phyloP scores from a whole-genome alignment of 2,329 filamentous ascomycete species.

The Balansia obtecta region DNA sequence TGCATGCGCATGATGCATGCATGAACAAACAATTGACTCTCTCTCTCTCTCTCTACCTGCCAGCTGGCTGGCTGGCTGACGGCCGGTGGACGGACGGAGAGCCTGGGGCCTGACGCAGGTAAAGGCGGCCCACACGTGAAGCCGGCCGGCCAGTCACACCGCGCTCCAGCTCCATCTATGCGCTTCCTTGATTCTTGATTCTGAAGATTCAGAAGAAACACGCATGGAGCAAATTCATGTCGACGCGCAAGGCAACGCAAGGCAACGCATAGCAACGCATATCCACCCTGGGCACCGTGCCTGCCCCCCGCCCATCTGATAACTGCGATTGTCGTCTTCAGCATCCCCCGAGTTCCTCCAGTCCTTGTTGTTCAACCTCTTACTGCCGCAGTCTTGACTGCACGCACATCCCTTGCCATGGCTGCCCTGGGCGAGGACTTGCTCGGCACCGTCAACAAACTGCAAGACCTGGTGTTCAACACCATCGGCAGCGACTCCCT shows the following conservation, averaged over 20 bases:
- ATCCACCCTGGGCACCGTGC: neutral
- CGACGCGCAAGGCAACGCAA: conserved; percentile 7
- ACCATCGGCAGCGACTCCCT: conserved; percentile 98
- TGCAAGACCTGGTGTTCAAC: conserved; percentile 98
- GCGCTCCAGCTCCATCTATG: neutral
- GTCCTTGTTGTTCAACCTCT: neutral
- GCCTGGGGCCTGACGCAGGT: no score
- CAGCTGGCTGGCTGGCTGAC: neutral
- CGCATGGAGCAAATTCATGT: conserved; percentile 2
- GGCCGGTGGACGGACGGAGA: neutral
- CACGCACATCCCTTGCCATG: conserved; percentile 44
- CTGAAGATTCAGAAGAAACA: neutral
- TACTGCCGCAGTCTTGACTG: conserved; percentile 2
- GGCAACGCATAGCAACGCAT: conserved; percentile 6
- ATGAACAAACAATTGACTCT: neutral
- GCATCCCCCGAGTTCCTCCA: neutral
- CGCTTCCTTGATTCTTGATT: conserved; percentile 4
- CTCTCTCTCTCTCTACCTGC: no score
- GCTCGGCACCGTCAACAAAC: conserved; percentile 90
- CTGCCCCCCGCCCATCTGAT: conserved; percentile 1
- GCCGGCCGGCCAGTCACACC: neutral
- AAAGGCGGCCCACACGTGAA: neutral
- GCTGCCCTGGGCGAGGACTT: conserved; percentile 92
- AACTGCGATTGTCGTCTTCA: neutral
- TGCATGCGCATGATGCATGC: neutral